Evolutionary conservation across 2,329 filamentous ascomycete species (phyloP), one percentile per base, ranked within the genome.

Genomic region (Chlorencoelia australis): DNA sequence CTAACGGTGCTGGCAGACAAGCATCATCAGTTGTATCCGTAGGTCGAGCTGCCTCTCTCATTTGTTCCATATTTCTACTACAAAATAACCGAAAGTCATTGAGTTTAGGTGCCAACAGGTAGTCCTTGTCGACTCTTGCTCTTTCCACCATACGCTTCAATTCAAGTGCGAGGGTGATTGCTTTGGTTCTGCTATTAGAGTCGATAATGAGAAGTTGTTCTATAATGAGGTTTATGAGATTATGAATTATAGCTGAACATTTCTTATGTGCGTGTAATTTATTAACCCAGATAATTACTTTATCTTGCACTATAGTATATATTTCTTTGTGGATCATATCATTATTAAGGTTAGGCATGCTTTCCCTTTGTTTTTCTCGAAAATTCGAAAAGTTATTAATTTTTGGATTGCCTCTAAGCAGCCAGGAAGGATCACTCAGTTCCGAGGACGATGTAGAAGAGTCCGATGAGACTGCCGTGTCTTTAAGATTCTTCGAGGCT

Each of bases 331-430:
- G 10, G 2, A 47, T 39, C 1, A 19, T 35, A 5, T 15, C 13
- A 14, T 7, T 7, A 13, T n/a, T 11, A 4, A 21, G 4, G 4
- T 2, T 4, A n/a, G 30, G n/a, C n/a, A n/a, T n/a, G n/a, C n/a
- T n/a, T n/a, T n/a, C n/a, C n/a, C n/a, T n/a, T n/a, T n/a, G n/a
- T n/a, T n/a, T 39, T 7, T 39, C 30, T 7, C 43, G 40, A 5
- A 33, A 35, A 7, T 41, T 26, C 3, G 41, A 27, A 27, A 50
- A 49, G 0, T 13, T 30, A 30, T 41, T 36, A 15, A 49, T 40
- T 1, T 52, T 29, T 2, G 35, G 26, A 1, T 13, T 33, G 2
- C 56, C 59, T 9, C 35, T 17, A 3, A 62, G 2, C 6, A 56
- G 42, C 57, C 58, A 63, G 1, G 57, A n/a, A n/a, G n/a, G n/a